Percentiles rank a stretch among this genome's conserved stretches.
Evolutionary conservation across 2,329 filamentous ascomycete species (phyloP).

Genomic region (Rutstroemia sydowiana): DNA sequence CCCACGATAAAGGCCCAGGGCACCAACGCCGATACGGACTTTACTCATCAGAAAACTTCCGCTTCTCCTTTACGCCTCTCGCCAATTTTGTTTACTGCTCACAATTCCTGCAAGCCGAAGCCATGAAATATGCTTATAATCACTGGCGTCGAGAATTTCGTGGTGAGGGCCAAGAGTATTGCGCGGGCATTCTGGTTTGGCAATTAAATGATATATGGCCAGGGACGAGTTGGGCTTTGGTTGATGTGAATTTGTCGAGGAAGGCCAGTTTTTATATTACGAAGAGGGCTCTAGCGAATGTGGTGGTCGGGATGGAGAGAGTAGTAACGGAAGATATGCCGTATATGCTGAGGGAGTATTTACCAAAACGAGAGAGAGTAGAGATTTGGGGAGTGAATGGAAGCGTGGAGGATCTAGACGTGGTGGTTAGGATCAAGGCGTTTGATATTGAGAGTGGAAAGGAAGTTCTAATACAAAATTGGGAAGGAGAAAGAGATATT

Average conservation of each 20-base stretch:
- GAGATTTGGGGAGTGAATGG: slow-evolving; percentile 24
- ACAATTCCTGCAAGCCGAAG: slow-evolving; percentile 26
- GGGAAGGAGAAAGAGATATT: slow-evolving; percentile 20
- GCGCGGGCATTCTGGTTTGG: slow-evolving; percentile 60
- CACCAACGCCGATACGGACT: slow-evolving; percentile 43
- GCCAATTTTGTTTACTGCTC: slow-evolving; percentile 25
- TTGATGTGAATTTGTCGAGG: slow-evolving; percentile 48
- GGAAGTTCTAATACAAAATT: slow-evolving; percentile 40
- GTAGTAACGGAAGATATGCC: slow-evolving; percentile 10
- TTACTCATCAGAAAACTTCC: slow-evolving; percentile 27
- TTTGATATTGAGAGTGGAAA: slow-evolving; percentile 55
- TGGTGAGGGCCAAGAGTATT: slow-evolving; percentile 29
- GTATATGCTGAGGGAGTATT: slow-evolving; percentile 19
- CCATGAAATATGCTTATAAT: slow-evolving; percentile 27
- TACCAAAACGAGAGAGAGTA: slow-evolving; percentile 9
- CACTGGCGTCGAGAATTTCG: slow-evolving; percentile 24
- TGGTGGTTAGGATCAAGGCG: slow-evolving; percentile 35
- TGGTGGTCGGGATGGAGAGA: slow-evolving; percentile 22
- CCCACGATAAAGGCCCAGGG: slow-evolving; percentile 47
- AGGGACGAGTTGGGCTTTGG: slow-evolving; percentile 57
- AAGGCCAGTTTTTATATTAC: slow-evolving; percentile 48
- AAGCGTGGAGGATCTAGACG: slow-evolving; percentile 7
- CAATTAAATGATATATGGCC: slow-evolving; percentile 67
- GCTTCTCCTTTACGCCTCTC: slow-evolving; percentile 22
- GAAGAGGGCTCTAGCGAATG: slow-evolving; percentile 35